phyloP scores from a whole-genome alignment of 768 basidiomycete species.

The Chalciporus chontae region DNA sequence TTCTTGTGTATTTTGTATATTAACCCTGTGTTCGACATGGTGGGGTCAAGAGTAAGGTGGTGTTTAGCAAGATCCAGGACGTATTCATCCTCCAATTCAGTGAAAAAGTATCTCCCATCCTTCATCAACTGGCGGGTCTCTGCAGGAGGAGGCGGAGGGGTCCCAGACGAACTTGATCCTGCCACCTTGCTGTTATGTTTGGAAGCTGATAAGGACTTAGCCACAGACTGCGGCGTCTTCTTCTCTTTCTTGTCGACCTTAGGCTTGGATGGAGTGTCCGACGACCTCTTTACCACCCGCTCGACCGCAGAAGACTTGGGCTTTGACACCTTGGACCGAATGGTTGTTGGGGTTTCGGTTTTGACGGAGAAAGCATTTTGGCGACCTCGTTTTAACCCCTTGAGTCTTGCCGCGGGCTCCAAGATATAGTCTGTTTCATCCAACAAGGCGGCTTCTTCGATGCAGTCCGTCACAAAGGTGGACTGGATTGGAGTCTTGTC shows the following conservation, averaged over 20 bases:
- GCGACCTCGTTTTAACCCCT: conserved; percentile 24
- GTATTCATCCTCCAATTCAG: conserved; percentile 50
- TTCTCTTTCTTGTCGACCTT: conserved; percentile 4
- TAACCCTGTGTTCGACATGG: conserved; percentile 38
- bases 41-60: conserved; percentile 46
- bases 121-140: conserved; percentile 25
- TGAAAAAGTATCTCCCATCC: conserved; percentile 41
- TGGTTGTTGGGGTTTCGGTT: conserved; percentile 9
- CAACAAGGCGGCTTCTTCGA: conserved; percentile 41
- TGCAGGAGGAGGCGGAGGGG: conserved; percentile 47
- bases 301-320: conserved; percentile 4
- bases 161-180: conserved; percentile 14
- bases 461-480: conserved; percentile 52
- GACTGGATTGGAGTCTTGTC: conserved; percentile 48
- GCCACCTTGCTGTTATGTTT: not conserved
- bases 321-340: conserved; percentile 3
- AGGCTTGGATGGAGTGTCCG: conserved; percentile 8
- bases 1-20: conserved; percentile 40
- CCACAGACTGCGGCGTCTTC: not conserved
- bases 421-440: conserved; percentile 45
- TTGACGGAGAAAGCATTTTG: conserved; percentile 14
- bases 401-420: conserved; percentile 25
- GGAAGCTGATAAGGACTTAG: not conserved
- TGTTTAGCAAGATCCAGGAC: conserved; percentile 41
- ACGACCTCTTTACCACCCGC: conserved; percentile 1